phyloP scores from a whole-genome alignment of 192 early-diverging fungal genomes.

The Coemansia aciculifera region DNA sequence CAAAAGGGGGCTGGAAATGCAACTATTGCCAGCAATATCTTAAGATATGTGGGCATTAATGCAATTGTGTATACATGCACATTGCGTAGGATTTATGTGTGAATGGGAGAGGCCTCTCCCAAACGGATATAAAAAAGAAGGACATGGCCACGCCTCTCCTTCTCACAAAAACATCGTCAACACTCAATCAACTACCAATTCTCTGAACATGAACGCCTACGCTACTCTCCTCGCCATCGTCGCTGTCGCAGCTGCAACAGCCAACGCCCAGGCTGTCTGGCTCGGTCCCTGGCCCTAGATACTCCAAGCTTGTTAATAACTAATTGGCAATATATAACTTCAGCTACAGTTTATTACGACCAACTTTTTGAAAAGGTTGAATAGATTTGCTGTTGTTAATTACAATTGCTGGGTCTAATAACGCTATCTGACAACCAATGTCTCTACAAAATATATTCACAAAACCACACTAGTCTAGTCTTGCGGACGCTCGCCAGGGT shows the following conservation, averaged over 20 bases:
- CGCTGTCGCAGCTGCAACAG: background rate
- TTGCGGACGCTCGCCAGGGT: background rate
- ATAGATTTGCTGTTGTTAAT: too few relatives aligned
- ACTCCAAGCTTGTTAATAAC: background rate
- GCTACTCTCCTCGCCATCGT: conserved; percentile 1
- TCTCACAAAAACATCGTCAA: background rate
- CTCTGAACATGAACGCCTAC: conserved; percentile 6
- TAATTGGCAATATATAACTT: background rate
- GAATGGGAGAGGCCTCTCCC: background rate
- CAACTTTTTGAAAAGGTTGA: background rate
- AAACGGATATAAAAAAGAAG: background rate
- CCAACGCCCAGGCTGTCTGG: conserved; percentile 2
- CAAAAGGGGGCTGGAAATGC: background rate
- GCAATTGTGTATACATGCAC: background rate
- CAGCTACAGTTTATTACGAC: background rate
- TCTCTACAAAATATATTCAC: conserved; percentile 8
- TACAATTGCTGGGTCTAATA: too few relatives aligned
- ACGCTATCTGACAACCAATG: background rate
- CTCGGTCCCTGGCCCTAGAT: conserved; percentile 8
- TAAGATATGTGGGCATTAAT: background rate
- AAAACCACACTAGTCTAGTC: background rate
- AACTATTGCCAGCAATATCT: background rate
- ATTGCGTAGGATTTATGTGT: background rate
- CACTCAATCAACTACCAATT: background rate
- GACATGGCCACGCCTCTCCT: background rate